Evolutionary conservation across 148 eudicot genomes (phyloP), one percentile per base, ranked within the genome.

Genomic region (Diospyros lotus): DNA sequence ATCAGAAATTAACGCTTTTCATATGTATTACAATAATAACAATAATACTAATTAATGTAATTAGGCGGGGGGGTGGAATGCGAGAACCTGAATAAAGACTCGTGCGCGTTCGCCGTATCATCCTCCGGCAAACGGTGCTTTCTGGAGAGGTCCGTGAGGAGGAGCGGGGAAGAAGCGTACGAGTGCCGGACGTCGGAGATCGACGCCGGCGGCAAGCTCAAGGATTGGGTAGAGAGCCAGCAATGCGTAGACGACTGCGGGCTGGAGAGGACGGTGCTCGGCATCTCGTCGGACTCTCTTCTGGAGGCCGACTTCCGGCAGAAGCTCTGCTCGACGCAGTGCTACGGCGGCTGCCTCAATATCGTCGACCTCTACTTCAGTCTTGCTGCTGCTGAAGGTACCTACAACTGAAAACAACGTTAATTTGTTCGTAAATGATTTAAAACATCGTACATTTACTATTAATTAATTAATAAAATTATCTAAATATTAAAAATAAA

Each of bases 381-480:
- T 60, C 91, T 91, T 61, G 96, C 93, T 72, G 91, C 87, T 9
- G 93, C 87, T 59, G 96, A 89, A 91, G 96, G 96, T 89, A 87
- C 28, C 28, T 4, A 28, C 28, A 28, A 28, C 28, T 28, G 28
- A 28, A 28, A 28, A 28, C 28, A 28, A 28, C 28, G 28, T 28
- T 28, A 28, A 28, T 0, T 28, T 28, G 0, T 28, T 28, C 28
- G 28, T 28, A 28, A 28, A 28, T 28, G 28, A 28, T 28, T 28
- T 28, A 28, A 28, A 28, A 28, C 28, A 28, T 28, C 28, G 28
- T 28, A 28, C 28, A 28, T 28, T 28, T 28, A 28, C 28, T 28
- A 28, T 28, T 28, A 28, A 28, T 28, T 28, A 28, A 28, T 28
- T n/a, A n/a, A 28, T 28, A 28, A 28, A 28, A 28, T 28, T 28